Evolutionary conservation across 192 early-diverging fungal species (phyloP), one percentile per base, ranked within the genome.

Genomic region (Diversispora epigaea): DNA sequence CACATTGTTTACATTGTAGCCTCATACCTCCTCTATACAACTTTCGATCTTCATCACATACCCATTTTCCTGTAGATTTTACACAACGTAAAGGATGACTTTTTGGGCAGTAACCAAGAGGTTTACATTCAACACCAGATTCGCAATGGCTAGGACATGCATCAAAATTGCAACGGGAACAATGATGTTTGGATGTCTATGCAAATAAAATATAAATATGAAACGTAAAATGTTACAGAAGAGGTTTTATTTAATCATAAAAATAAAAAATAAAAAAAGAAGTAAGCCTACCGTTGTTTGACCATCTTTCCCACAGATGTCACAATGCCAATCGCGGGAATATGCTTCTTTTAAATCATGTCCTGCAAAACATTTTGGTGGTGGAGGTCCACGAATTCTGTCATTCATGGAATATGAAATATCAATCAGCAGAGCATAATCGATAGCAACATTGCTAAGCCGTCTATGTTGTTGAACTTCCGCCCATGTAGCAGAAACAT

Each of bases 401-500:
- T 21, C 40, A 49, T 43, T 68, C 66, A 68, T 68, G 41, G 66
- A 68, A 45, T 17, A 17, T 15, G 66, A 68, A 15, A 68, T 22
- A 40, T 68, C 66, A 17, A 68, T 68, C 45, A 68, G 17, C 25
- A 68, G 40, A 43, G 41, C 45, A 40, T 68, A 68, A 68, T 68
- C 66, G 45, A 68, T 68, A 6, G 66, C 66, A 14, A 68, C 66
- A 17, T 68, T 47, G 22, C 66, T 68, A 44, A 68, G 66, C 19
- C 17, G n/a, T 19, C 66, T 45, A 3, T 47, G 66, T 43, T 45
- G 11, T 68, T 43, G 66, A 47, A 68, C 14, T 68, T 68, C 66
- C 17, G 66, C 66, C 66, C 66, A 68, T 44, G 66, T 45, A 21
- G 66, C 17, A 22, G 66, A 68, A 68, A 68, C 44, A 14, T 68